These are phyloP conservation scores for Beverwykella pulmonaria DNA, from an alignment of 495 filamentous ascomycete genomes.

Conservation along the genomic window DNA sequence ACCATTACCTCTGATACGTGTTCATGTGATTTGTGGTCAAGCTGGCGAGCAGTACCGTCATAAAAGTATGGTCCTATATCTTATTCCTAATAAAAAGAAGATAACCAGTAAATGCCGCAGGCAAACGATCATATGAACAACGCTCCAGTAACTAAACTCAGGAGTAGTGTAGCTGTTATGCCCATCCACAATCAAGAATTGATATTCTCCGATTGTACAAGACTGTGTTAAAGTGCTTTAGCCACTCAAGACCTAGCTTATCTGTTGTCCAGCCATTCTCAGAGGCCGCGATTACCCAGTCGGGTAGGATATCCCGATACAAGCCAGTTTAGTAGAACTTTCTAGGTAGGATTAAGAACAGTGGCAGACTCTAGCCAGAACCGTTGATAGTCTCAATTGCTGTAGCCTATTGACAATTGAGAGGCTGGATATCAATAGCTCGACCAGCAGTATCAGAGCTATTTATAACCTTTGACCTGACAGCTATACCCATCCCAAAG, in stretches of 20 bases:
- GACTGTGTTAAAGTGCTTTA: conserved; percentile 26
- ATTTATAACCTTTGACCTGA: conserved; percentile 44
- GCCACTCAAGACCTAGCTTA: conserved; percentile 7
- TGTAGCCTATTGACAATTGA: conserved; percentile 50
- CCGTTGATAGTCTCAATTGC: conserved; percentile 45
- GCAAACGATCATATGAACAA: no score
- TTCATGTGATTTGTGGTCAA: no score
- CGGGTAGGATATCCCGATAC: conserved; percentile 6
- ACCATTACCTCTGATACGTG: no score
- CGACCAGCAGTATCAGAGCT: conserved; percentile 31
- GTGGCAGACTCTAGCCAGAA: conserved; percentile 20
- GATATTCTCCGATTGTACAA: no score
- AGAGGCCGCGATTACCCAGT: conserved; percentile 13
- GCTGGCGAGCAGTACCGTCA: no score
- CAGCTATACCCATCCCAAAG: conserved; percentile 52
- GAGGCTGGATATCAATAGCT: conserved; percentile 40
- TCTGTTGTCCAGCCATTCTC: conserved; percentile 13
- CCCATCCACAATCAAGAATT: no score
- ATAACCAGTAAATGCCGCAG: no score
- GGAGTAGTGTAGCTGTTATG: no score
- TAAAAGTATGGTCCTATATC: no score
- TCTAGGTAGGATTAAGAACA: conserved; percentile 14
- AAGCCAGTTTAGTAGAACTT: no score
- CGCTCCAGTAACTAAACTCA: no score
- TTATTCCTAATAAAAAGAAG: no score